Percentiles rank a stretch among this genome's conserved stretches.
Conservation (phyloP, 2,329 filamentous ascomycete species). For the Clarireedia hainanense region DNA sequence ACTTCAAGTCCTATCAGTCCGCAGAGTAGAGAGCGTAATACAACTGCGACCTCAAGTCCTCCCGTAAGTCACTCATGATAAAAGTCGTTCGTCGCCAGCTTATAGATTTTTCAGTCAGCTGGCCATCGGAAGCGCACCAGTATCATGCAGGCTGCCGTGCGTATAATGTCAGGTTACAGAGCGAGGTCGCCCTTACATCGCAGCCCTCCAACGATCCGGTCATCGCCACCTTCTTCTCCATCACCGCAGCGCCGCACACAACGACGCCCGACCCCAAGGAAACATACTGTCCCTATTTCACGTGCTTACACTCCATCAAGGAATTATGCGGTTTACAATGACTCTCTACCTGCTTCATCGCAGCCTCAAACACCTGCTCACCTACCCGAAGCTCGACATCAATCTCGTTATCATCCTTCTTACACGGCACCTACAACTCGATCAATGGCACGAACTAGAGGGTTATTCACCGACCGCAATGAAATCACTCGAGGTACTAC, state of each 20-base stretch:
- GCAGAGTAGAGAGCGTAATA: not conserved
- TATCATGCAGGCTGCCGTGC: constrained; percentile 9
- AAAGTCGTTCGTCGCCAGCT: not conserved
- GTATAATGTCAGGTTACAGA: constrained; percentile 13
- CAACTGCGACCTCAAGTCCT: not conserved
- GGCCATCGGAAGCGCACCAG: constrained; percentile 2
- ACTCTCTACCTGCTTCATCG: constrained; percentile 34
- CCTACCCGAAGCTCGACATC: constrained; percentile 41
- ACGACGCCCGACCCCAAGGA: constrained; percentile 1
- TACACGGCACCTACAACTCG: constrained; percentile 36
- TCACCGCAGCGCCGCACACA: constrained; percentile 12
- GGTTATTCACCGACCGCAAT: not conserved
- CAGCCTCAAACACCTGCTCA: constrained; percentile 45
- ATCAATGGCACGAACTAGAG: constrained; percentile 7
- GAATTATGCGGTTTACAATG: constrained; percentile 38
- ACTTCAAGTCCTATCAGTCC: constrained; percentile 3
- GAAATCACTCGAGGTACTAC: not conserved
- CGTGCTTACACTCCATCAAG: constrained; percentile 22
- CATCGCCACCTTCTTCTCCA: constrained; percentile 13
- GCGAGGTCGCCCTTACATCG: constrained; percentile 15
- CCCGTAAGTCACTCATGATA: not conserved
- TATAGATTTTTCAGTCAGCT: constrained; percentile 8
- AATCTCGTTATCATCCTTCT: constrained; percentile 35
- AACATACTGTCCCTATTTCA: not conserved
- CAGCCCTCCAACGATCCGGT: constrained; percentile 1